Evolutionary conservation across 352 stramenopile species (phyloP).

Genomic region (Blastocystis sp.): DNA sequence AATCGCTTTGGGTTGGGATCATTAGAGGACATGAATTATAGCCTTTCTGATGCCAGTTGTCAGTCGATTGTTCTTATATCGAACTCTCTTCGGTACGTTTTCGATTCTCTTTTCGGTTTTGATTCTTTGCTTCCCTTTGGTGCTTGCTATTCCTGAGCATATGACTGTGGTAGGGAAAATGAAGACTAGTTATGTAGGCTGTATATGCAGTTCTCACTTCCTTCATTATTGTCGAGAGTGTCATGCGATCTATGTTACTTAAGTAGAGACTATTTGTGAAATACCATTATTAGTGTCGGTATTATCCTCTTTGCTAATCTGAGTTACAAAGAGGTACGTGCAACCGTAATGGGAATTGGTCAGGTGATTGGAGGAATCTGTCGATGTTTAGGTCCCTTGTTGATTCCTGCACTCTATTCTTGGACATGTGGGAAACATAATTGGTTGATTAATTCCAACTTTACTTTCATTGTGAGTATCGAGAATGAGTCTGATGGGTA

Average conservation of each 20-base stretch:
- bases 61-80: background rate
- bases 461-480: background rate
- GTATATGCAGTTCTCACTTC: background rate
- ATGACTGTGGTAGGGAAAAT: too few relatives aligned
- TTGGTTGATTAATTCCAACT: background rate
- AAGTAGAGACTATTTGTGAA: background rate
- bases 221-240: background rate
- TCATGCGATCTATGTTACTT: background rate
- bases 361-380: slow-evolving; percentile 1
- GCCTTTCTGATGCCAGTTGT: background rate
- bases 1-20: background rate
- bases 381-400: slow-evolving; percentile 13
- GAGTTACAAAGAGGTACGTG: slow-evolving; percentile 34
- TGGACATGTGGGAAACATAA: slow-evolving; percentile 11
- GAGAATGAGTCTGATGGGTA: background rate
- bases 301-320: slow-evolving; percentile 47
- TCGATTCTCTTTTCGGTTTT: background rate
- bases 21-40: background rate
- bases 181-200: background rate
- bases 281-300: background rate
- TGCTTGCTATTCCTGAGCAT: background rate
- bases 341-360: slow-evolving; percentile 7
- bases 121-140: background rate
- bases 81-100: background rate
- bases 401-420: slow-evolving; percentile 36